phyloP scores from a whole-genome alignment of 768 basidiomycete species.

The Fomitopsis serialis region DNA sequence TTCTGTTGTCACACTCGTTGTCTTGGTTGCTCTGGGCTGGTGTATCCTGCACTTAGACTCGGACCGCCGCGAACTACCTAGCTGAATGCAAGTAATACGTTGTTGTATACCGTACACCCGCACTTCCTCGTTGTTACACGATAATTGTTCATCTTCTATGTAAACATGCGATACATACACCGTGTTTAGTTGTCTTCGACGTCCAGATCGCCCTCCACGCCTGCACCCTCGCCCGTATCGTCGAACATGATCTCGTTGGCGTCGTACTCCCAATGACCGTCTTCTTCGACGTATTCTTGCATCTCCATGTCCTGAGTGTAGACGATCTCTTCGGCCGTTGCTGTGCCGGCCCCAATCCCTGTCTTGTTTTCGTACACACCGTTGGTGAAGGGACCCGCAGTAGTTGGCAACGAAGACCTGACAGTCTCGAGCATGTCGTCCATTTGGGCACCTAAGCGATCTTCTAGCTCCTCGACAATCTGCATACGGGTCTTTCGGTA shows the following conservation, averaged over 20 bases:
- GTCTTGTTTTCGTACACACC: conserved; percentile 5
- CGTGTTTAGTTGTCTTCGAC: conserved; percentile 53
- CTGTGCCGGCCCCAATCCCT: conserved; percentile 17
- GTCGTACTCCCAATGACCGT: conserved; percentile 17
- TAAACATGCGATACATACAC: background rate
- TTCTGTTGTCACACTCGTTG: conserved; percentile 2
- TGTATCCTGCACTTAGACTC: background rate
- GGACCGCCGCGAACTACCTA: background rate
- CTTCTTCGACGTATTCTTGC: conserved; percentile 12
- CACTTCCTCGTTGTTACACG: background rate
- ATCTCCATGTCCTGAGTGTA: background rate
- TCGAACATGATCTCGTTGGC: conserved; percentile 54
- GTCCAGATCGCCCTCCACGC: conserved; percentile 68
- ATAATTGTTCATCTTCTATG: background rate
- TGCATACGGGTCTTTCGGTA: conserved; percentile 22
- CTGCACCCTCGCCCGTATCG: conserved; percentile 59
- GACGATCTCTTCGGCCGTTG: background rate
- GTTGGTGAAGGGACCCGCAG: background rate
- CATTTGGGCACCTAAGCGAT: conserved; percentile 67
- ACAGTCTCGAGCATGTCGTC: conserved; percentile 62
- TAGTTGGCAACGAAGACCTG: conserved; percentile 32
- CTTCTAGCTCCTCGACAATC: conserved; percentile 92
- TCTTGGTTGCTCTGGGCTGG: background rate
- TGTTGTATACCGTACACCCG: background rate
- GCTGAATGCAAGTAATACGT: conserved; percentile 1